These are phyloP conservation scores for Trametopsis cervina DNA, from an alignment of 768 basidiomycete species.

Conservation along the genomic window DNA sequence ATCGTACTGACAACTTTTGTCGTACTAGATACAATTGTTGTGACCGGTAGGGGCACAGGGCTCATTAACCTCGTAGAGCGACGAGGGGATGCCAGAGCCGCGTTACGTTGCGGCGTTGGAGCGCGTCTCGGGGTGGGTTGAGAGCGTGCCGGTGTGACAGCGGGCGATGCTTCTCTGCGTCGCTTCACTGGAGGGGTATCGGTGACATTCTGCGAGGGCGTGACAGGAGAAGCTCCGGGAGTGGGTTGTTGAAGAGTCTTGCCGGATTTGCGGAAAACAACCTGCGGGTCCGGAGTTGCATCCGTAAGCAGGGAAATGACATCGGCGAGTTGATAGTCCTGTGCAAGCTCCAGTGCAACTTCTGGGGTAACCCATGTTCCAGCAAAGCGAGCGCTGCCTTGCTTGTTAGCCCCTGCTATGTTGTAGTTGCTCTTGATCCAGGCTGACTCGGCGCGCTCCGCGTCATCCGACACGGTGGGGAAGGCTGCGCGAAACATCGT, in stretches of 20 bases:
- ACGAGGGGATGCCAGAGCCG: slow-evolving; percentile 26
- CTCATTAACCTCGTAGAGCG: slow-evolving; percentile 38
- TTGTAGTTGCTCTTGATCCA: slow-evolving; percentile 84
- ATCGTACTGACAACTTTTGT: slow-evolving; percentile 31
- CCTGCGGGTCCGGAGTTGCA: slow-evolving; percentile 71
- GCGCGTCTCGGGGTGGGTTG: slow-evolving; percentile 12
- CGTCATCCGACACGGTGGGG: slow-evolving; percentile 67
- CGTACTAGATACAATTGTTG: slow-evolving; percentile 34
- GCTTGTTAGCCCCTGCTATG: slow-evolving; percentile 61
- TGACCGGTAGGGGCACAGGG: slow-evolving; percentile 24
- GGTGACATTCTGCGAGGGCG: slow-evolving; percentile 22
- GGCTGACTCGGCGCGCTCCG: slow-evolving; percentile 71
- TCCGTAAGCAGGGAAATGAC: slow-evolving; percentile 61
- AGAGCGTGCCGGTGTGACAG: slow-evolving; percentile 21
- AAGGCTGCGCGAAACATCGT: slow-evolving; percentile 97
- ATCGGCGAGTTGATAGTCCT: slow-evolving; percentile 52
- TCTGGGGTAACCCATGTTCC: slow-evolving; percentile 78
- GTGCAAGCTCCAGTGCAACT: slow-evolving; percentile 62
- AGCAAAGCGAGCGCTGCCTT: slow-evolving; percentile 66
- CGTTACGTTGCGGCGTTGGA: slow-evolving; percentile 22
- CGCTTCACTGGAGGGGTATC: slow-evolving; percentile 47
- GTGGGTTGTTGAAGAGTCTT: slow-evolving; percentile 29
- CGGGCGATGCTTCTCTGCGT: slow-evolving; percentile 54
- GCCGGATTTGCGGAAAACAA: slow-evolving; percentile 70
- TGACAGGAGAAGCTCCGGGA: slow-evolving; percentile 27